A percentile compares a stretch with the other conserved stretches of the same genome.
Conservation (phyloP, 768 basidiomycete genomes). For the Arthromyces matolae region DNA sequence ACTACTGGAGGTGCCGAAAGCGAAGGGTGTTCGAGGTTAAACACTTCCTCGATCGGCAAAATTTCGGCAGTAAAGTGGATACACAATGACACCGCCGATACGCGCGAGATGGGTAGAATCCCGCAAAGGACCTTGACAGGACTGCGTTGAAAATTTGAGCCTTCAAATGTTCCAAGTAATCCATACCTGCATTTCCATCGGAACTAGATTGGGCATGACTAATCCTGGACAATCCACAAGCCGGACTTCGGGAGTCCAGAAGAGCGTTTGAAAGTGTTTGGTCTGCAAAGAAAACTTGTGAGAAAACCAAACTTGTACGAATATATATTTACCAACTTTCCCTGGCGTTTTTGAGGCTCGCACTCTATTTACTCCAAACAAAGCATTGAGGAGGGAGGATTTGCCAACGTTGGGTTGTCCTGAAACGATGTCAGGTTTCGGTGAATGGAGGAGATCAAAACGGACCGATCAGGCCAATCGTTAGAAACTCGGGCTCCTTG, state of each 20-base stretch:
- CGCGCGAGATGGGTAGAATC: slow-evolving; percentile 74
- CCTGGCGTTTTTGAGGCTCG: slow-evolving; percentile 84
- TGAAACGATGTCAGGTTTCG: slow-evolving; percentile 20
- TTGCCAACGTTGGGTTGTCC: slow-evolving; percentile 97
- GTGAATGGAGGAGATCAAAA: background rate
- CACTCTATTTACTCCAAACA: slow-evolving; percentile 78
- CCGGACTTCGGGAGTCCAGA: slow-evolving; percentile 81
- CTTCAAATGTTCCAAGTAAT: background rate
- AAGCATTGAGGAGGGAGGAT: slow-evolving; percentile 85
- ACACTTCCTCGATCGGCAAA: slow-evolving; percentile 75
- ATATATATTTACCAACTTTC: slow-evolving; percentile 45
- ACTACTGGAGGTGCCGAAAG: slow-evolving; percentile 30
- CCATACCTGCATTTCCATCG: slow-evolving; percentile 77
- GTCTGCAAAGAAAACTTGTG: slow-evolving; percentile 46
- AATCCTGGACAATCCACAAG: slow-evolving; percentile 95
- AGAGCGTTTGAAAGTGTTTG: slow-evolving; percentile 94
- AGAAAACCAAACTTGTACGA: background rate
- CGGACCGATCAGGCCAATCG: slow-evolving; percentile 77
- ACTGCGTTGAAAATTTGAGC: slow-evolving; percentile 5
- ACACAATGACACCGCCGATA: slow-evolving; percentile 82
- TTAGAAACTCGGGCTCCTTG: slow-evolving; percentile 58
- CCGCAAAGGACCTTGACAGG: slow-evolving; percentile 57
- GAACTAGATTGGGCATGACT: slow-evolving; percentile 81
- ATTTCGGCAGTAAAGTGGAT: slow-evolving; percentile 64
- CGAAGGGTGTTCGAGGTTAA: slow-evolving; percentile 54